A percentile compares a stretch with the other conserved stretches of the same genome.
These are phyloP conservation scores for Cnidoscolus chayamansa DNA, from an alignment of 441 rosid genomes.

Conservation along the genomic window DNA sequence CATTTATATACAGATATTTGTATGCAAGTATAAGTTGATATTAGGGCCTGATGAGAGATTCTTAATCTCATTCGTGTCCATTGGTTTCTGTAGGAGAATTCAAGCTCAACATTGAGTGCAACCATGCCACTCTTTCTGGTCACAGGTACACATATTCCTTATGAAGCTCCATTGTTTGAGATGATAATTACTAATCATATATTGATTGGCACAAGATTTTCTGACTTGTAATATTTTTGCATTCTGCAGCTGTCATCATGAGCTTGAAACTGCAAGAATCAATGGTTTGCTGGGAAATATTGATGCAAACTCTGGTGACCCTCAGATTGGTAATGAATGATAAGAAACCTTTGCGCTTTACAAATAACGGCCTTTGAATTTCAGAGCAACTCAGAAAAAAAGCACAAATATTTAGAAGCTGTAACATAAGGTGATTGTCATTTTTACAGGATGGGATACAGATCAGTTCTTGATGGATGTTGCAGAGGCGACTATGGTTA, in stretches of 20 bases:
- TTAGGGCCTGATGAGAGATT: not conserved
- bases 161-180: not conserved
- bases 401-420: no score
- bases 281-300: conserved; percentile 89
- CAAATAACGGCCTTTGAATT: no score
- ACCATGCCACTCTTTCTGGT: conserved; percentile 96
- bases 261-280: conserved; percentile 93
- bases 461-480: conserved; percentile 90
- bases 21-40: no score
- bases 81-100: conserved; percentile 54
- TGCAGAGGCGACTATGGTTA: conserved; percentile 87
- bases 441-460: conserved; percentile 90
- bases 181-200: not conserved
- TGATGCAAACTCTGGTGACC: conserved; percentile 97
- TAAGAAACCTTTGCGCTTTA: conserved; percentile 4
- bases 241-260: conserved; percentile 78
- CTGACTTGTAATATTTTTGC: conserved; percentile 7
- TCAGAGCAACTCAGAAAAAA: no score
- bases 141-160: conserved; percentile 52
- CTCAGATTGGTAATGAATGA: conserved; percentile 64
- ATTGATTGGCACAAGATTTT: not conserved
- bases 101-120: conserved; percentile 91
- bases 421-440: not conserved
- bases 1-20: not conserved
- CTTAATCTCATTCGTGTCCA: not conserved